Evolutionary conservation across 176 grass and related monocot species (phyloP), one percentile per base, ranked within the genome.

Genomic region (Musa itinerans): DNA sequence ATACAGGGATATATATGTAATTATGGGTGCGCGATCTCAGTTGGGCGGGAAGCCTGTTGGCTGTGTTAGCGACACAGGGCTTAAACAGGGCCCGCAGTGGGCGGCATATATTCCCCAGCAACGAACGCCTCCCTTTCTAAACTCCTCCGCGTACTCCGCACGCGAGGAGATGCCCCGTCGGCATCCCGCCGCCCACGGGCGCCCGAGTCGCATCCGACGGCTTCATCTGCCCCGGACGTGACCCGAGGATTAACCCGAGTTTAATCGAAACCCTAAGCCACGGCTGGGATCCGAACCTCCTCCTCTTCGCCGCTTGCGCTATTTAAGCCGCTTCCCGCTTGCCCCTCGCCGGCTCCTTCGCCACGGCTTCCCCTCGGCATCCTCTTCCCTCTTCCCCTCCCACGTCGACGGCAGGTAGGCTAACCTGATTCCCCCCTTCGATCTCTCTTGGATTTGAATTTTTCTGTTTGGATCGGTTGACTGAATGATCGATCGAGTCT

Each of bases 81-180:
- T 8, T 8, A 61, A 8, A n/a, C 8, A 21, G n/a, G n/a, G 16
- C 17, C 57, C 17, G 7, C 14, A 61, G 4, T 5, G 57, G 56
- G 57, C 17, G 16, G 57, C 16, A 61, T 61, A 61, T 61, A 61
- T 61, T 61, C 57, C 57, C 57, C 57, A 61, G 57, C 57, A 21
- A 61, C 14, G 16, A 43, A 17, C 16, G 57, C 15, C 57, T 1
- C n/a, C 57, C n/a, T 61, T 61, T 19, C 4, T 19, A 21, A 21
- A 43, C 16, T 19, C 57, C 57, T 20, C 17, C n/a, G 57, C 57
- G 57, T 61, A 61, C 57, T 61, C 1, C 57, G 57, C 57, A 61
- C 57, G 57, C 57, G 57, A 61, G 57, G 57, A 61, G 57, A 61
- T 61, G 57, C 57, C 57, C 57, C 16, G 57, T 61, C 57, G 57